Conservation (phyloP, 1,139 yeast species). For the Zygosaccharomyces sapae region DNA sequence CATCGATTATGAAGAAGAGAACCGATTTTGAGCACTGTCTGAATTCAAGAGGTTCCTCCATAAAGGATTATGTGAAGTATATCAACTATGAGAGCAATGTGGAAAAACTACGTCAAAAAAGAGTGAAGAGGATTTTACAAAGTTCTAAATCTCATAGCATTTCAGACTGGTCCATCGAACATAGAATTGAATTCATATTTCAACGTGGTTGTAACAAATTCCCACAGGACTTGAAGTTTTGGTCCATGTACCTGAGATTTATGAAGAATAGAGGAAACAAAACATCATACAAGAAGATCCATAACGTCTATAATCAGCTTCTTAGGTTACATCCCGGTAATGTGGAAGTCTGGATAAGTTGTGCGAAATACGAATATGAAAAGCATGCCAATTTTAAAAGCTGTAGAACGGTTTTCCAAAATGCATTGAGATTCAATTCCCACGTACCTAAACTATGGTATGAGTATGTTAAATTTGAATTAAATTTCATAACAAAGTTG, state of each 20-base stretch:
- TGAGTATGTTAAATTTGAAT: slow-evolving; percentile 82
- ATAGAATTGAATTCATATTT: slow-evolving; percentile 76
- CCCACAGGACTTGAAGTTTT: slow-evolving; percentile 71
- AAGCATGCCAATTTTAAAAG: slow-evolving; percentile 84
- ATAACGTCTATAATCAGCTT: slow-evolving; percentile 71
- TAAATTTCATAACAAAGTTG: slow-evolving; percentile 77
- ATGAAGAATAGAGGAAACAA: slow-evolving; percentile 54
- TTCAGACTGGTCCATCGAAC: slow-evolving; percentile 83
- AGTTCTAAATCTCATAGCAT: slow-evolving; percentile 50
- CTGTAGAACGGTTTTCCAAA: slow-evolving; percentile 80
- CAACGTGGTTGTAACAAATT: slow-evolving; percentile 79
- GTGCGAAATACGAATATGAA: slow-evolving; percentile 92
- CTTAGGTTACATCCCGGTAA: slow-evolving; percentile 88
- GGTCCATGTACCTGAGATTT: slow-evolving; percentile 72
- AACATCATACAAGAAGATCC: slow-evolving; percentile 76
- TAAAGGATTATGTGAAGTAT: slow-evolving; percentile 74
- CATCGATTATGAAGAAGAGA: slow-evolving; percentile 83
- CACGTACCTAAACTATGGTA: slow-evolving; percentile 74
- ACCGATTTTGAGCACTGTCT: slow-evolving; percentile 94
- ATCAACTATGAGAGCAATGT: slow-evolving; percentile 77
- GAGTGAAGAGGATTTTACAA: slow-evolving; percentile 59
- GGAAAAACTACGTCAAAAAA: slow-evolving; percentile 70
- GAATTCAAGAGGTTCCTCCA: slow-evolving; percentile 75
- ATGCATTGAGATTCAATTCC: slow-evolving; percentile 78
- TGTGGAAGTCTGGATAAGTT: slow-evolving; percentile 87